Evolutionary conservation across 2,329 filamentous ascomycete species (phyloP).

Genomic region (Lojkania enalia): DNA sequence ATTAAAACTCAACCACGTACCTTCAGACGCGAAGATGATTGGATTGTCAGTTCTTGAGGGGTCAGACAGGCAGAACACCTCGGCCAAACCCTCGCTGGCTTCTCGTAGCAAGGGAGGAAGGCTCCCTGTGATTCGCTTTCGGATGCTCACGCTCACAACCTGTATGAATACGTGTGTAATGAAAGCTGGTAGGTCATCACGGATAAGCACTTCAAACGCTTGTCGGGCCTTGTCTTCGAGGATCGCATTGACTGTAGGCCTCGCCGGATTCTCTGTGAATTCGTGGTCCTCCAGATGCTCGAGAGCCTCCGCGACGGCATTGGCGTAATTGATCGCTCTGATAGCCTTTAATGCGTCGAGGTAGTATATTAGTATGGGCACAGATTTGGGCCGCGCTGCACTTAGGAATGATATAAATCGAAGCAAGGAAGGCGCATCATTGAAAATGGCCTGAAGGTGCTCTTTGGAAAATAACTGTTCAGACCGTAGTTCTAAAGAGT

Average conservation of each 20-base stretch:
- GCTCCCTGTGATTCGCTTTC: slow-evolving; percentile 68
- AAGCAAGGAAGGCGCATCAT: slow-evolving; percentile 63
- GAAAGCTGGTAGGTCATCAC: slow-evolving; percentile 72
- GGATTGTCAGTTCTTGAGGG: slow-evolving; percentile 74
- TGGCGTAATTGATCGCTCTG: slow-evolving; percentile 70
- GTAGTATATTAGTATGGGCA: slow-evolving; percentile 71
- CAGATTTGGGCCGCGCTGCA: slow-evolving; percentile 61
- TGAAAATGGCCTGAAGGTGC: slow-evolving; percentile 68
- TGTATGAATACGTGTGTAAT: slow-evolving; percentile 70
- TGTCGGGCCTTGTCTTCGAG: slow-evolving; percentile 66
- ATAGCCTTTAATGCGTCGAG: slow-evolving; percentile 72
- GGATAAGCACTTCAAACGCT: slow-evolving; percentile 66
- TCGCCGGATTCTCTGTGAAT: slow-evolving; percentile 57
- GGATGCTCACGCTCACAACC: slow-evolving; percentile 70
- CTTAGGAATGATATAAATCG: slow-evolving; percentile 70
- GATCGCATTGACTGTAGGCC: slow-evolving; percentile 59
- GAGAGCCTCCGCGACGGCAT: slow-evolving; percentile 66
- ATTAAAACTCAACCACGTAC: slow-evolving; percentile 44
- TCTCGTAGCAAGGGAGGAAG: slow-evolving; percentile 66
- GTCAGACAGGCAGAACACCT: slow-evolving; percentile 77
- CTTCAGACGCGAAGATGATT: slow-evolving; percentile 76
- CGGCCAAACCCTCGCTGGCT: slow-evolving; percentile 73
- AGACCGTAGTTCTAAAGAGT: slow-evolving; percentile 66
- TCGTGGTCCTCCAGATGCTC: slow-evolving; percentile 59
- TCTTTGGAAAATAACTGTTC: slow-evolving; percentile 67